Evolutionary conservation across 768 basidiomycete species (phyloP).

Genomic region (Termitomyces sp.): DNA sequence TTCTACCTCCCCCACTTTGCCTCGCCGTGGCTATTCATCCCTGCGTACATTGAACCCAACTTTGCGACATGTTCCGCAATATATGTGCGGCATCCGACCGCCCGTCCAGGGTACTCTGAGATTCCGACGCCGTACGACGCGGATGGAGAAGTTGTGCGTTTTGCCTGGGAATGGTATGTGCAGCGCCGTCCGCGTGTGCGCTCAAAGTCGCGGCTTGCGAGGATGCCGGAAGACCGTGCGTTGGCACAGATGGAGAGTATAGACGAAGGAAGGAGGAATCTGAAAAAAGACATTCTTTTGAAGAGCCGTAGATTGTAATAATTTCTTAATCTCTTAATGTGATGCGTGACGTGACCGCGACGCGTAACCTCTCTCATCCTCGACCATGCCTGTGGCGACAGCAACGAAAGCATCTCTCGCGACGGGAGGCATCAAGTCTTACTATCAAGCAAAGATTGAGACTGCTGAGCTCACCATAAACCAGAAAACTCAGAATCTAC

Average conservation of each 20-base stretch:
- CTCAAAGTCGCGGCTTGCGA: slow-evolving; percentile 53
- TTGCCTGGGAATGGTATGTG: slow-evolving; percentile 96
- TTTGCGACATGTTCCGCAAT: slow-evolving; percentile 87
- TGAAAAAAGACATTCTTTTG: slow-evolving; percentile 17
- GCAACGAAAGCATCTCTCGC: slow-evolving; percentile 32
- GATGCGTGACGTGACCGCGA: slow-evolving; percentile 17
- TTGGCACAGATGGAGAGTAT: slow-evolving; percentile 27
- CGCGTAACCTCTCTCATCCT: slow-evolving; percentile 18
- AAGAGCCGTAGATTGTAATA: background rate
- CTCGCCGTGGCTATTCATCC: slow-evolving; percentile 89
- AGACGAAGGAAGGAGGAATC: slow-evolving; percentile 16
- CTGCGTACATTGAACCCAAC: slow-evolving; percentile 80
- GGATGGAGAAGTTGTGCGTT: slow-evolving; percentile 86
- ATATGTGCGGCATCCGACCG: slow-evolving; percentile 94
- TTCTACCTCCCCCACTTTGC: slow-evolving; percentile 87
- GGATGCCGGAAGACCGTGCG: slow-evolving; percentile 64
- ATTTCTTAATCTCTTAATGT: background rate
- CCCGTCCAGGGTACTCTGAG: slow-evolving; percentile 92
- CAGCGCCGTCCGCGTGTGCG: slow-evolving; percentile 62
- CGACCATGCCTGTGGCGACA: slow-evolving; percentile 36
- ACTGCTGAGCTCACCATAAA: slow-evolving; percentile 89
- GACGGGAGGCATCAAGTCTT: slow-evolving; percentile 73
- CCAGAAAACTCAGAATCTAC: slow-evolving; percentile 92
- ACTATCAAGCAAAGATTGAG: slow-evolving; percentile 96
- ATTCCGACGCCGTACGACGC: slow-evolving; percentile 95